These are phyloP conservation scores for Schizosaccharomyces cryophilus DNA, from an alignment of 805 yeast species.

Conservation along the genomic window DNA sequence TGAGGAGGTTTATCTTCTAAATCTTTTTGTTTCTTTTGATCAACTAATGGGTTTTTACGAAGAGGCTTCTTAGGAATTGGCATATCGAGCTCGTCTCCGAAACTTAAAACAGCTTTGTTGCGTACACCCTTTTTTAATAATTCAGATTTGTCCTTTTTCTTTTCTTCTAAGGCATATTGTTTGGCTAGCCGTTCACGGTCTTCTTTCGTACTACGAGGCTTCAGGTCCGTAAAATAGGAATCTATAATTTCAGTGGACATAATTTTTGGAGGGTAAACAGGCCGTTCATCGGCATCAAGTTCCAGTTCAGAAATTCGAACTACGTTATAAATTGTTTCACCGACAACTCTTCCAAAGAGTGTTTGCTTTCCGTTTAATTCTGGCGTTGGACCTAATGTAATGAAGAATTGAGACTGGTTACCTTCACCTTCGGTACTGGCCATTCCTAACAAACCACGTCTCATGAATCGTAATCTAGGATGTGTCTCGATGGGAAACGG, in stretches of 20 bases:
- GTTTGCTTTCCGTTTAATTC: constrained; percentile 21
- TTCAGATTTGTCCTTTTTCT: constrained; percentile 4
- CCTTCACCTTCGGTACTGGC: constrained; percentile 17
- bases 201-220: constrained; percentile 4
- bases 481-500: constrained; percentile 23
- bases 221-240: constrained; percentile 26
- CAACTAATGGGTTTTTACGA: neutral
- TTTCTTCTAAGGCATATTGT: constrained; percentile 3
- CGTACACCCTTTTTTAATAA: constrained; percentile 9
- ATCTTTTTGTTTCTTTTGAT: no score
- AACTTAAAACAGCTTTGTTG: constrained; percentile 17
- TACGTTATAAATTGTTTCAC: constrained; percentile 29
- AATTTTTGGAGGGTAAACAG: constrained; percentile 29
- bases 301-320: constrained; percentile 27
- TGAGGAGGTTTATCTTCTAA: no score
- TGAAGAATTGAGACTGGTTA: constrained; percentile 21
- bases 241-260: constrained; percentile 19
- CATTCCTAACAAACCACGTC: constrained; percentile 32
- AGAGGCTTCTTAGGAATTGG: neutral
- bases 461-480: constrained; percentile 24
- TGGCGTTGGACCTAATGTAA: constrained; percentile 25
- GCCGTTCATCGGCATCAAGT: constrained; percentile 19
- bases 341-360: constrained; percentile 34
- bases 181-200: constrained; percentile 7
- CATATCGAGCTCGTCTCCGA: constrained; percentile 18